Percentiles rank a stretch among this genome's conserved stretches.
Evolutionary conservation across 2,329 filamentous ascomycete species (phyloP).

Genomic region (Penicillium nordicum): DNA sequence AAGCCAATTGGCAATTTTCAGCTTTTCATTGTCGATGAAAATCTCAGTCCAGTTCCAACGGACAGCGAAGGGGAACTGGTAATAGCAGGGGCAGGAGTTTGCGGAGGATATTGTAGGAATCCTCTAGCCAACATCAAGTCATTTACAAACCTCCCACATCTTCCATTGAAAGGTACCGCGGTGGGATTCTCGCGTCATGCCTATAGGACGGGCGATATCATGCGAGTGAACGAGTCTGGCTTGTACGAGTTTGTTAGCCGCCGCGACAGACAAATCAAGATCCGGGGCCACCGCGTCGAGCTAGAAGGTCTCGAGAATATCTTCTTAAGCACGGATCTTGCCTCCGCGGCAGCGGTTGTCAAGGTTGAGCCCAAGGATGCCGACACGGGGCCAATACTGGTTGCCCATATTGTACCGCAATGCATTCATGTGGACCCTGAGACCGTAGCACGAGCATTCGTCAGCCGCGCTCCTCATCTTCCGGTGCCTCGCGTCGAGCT

Average conservation of each 20-base stretch:
- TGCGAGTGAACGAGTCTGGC: background rate
- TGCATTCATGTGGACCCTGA: background rate
- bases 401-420: background rate
- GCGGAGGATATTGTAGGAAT: background rate
- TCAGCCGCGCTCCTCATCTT: background rate
- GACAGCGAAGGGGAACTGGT: background rate
- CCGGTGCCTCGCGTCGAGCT: background rate
- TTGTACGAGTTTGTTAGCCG: background rate
- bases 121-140: background rate
- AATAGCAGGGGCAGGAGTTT: background rate
- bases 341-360: background rate
- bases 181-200: background rate
- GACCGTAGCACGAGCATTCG: background rate
- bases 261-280: background rate
- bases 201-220: background rate
- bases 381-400: background rate
- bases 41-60: background rate
- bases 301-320: background rate
- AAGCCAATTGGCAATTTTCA: background rate
- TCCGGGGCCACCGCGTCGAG: background rate
- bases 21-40: background rate
- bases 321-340: background rate
- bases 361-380: background rate
- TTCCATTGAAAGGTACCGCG: background rate
- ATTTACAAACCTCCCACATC: background rate